Evolutionary conservation across 2,329 filamentous ascomycete genomes (phyloP), one percentile per base, ranked within the genome.

Genomic region (Exophiala sp.): DNA sequence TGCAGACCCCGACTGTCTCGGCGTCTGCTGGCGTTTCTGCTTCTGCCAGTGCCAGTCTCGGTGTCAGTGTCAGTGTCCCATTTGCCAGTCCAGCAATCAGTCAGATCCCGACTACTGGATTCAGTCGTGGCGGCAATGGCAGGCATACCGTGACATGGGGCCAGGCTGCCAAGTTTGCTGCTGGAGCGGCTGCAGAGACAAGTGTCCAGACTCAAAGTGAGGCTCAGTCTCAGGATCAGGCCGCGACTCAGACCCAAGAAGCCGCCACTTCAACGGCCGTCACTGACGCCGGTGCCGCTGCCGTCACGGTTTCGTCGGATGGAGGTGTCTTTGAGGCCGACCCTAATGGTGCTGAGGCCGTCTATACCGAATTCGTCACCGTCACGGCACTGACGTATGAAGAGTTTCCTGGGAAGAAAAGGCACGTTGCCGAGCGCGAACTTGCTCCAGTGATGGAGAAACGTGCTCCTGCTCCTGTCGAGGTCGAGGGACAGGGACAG

Each of bases 91-190:
- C 42, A 4, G 18, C 34, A 10, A 13, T 34, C 11, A 24, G 38
- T 24, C 9, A 18, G 6, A 37, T 46, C 29, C 48, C 29, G 11
- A 46, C 52, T 7, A 39, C 52, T 8, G 39, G 24, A 18, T 46
- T 41, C 34, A 43, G 46, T 30, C 51, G 40, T 13, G 39, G 39
- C 8, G 44, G 39, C 29, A 30, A 32, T 24, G 44, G 50, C 8
- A 35, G 45, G 21, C 30, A 32, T 14, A 51, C 48, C 16, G 50
- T 30, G 41, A 39, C 41, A 2, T 53, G 29, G 9, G 54, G 50
- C 37, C 10, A 7, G 9, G 39, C 19, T 11, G 47, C 43, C 2
- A 49, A 53, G 14, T 48, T 50, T 16, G 46, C 30, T 5, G 53
- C 53, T 14, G 34, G 7, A n/a, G 34, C 8, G 11, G 18, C 40